phyloP scores from a whole-genome alignment of 179 eudicot genomes.

The Beta macrorhiza region DNA sequence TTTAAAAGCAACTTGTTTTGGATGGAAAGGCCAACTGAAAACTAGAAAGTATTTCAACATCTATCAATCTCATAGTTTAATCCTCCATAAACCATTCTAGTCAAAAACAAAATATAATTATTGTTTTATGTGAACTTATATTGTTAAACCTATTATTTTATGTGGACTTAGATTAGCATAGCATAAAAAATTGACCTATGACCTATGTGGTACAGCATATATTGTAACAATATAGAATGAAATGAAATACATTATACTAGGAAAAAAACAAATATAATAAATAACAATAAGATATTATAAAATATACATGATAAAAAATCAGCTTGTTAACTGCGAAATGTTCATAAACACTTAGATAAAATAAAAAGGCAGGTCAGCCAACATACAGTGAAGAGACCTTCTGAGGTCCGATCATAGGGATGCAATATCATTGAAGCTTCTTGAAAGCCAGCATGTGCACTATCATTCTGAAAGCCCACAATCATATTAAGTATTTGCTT shows the following conservation, averaged over 20 bases:
- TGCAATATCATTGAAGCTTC: conserved; percentile 62
- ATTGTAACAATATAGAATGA: neutral
- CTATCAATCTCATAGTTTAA: neutral
- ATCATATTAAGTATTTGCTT: conserved; percentile 7
- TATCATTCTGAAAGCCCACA: conserved; percentile 40
- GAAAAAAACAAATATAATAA: neutral
- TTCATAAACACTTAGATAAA: neutral
- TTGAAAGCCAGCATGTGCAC: conserved; percentile 47
- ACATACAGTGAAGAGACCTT: conserved; percentile 76
- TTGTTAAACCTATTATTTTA: neutral
- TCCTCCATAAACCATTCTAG: conserved; percentile 1
- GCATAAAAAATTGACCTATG: neutral
- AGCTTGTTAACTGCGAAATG: neutral
- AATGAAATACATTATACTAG: neutral
- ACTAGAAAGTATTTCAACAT: conserved; percentile 7
- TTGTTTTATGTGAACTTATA: neutral
- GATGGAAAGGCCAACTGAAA: neutral
- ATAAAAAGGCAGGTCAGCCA: neutral
- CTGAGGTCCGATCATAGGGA: conserved; percentile 86
- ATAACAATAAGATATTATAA: neutral
- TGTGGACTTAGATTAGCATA: neutral
- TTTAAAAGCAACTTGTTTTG: no score
- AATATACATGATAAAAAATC: no score
- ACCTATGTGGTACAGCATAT: neutral
- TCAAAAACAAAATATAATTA: neutral